Percentiles rank a stretch among this genome's conserved stretches.
These are phyloP conservation scores for Fusarium longipes DNA, from an alignment of 2,329 filamentous ascomycete genomes.

Conservation along the genomic window DNA sequence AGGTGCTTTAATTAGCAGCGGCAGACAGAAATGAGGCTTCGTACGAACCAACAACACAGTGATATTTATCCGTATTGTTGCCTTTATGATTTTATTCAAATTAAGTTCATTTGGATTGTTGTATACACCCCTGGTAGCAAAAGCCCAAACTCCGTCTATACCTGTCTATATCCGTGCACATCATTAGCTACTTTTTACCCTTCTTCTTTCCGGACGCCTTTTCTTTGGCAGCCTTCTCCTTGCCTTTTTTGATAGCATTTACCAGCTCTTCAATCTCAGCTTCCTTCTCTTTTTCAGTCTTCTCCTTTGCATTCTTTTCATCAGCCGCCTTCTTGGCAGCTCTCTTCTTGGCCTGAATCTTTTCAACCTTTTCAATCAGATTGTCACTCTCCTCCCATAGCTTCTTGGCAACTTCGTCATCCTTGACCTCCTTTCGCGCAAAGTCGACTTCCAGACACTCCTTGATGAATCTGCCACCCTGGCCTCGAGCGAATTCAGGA, in stretches of 20 bases:
- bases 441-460: slow-evolving; percentile 85
- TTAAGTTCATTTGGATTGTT: not conserved
- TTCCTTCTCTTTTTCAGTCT: slow-evolving; percentile 50
- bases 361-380: slow-evolving; percentile 79
- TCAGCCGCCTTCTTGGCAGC: slow-evolving; percentile 55
- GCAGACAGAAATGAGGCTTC: not conserved
- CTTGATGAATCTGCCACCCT: slow-evolving; percentile 81
- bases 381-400: slow-evolving; percentile 91
- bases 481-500: slow-evolving; percentile 69
- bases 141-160: slow-evolving; percentile 39
- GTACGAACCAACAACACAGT: no score
- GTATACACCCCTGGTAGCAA: not conserved
- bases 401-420: slow-evolving; percentile 83
- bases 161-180: slow-evolving; percentile 25
- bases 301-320: slow-evolving; percentile 50
- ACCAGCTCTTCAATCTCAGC: slow-evolving; percentile 55
- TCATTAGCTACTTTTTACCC: slow-evolving; percentile 38
- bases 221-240: slow-evolving; percentile 45
- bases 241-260: slow-evolving; percentile 58
- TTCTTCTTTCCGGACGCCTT: slow-evolving; percentile 42
- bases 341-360: slow-evolving; percentile 72
- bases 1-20: not conserved
- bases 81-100: not conserved
- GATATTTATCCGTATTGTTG: no score
- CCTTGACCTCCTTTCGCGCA: slow-evolving; percentile 77